Evolutionary conservation across 2,329 filamentous ascomycete genomes (phyloP).

Genomic region (Alternaria dauci): DNA sequence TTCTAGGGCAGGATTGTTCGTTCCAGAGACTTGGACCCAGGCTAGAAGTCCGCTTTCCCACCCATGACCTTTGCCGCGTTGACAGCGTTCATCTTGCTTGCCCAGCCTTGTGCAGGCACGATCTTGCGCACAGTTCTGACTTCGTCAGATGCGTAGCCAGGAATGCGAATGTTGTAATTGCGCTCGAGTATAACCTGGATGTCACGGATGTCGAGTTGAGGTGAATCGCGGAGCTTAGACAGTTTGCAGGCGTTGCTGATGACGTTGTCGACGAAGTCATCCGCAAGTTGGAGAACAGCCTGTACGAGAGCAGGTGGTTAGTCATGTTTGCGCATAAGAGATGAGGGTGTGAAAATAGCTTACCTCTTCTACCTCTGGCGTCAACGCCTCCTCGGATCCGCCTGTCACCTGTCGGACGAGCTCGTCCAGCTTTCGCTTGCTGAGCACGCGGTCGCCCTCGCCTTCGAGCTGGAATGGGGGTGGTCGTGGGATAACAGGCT

Average conservation of each 20-base stretch:
- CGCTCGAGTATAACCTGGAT: slow-evolving; percentile 66
- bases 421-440: slow-evolving; percentile 97
- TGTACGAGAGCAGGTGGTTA: slow-evolving; percentile 46
- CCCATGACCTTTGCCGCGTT: slow-evolving; percentile 84
- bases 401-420: slow-evolving; percentile 93
- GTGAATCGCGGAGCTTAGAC: slow-evolving; percentile 89
- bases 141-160: slow-evolving; percentile 93
- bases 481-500: slow-evolving; percentile 83
- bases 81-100: slow-evolving; percentile 95
- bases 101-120: slow-evolving; percentile 87
- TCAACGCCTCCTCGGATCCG: slow-evolving; percentile 78
- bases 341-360: slow-evolving; percentile 30
- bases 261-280: slow-evolving; percentile 94
- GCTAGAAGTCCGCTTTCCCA: slow-evolving; percentile 53
- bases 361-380: slow-evolving; percentile 96
- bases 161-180: slow-evolving; percentile 80
- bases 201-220: slow-evolving; percentile 81
- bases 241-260: slow-evolving; percentile 87
- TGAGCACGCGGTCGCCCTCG: slow-evolving; percentile 91
- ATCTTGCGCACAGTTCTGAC: slow-evolving; percentile 93
- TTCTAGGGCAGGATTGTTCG: background rate
- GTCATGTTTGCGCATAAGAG: background rate
- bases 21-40: background rate
- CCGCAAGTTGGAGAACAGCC: slow-evolving; percentile 87
- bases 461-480: slow-evolving; percentile 88